phyloP scores from a whole-genome alignment of 2,329 filamentous ascomycete genomes.

The Colletotrichum falcatum region DNA sequence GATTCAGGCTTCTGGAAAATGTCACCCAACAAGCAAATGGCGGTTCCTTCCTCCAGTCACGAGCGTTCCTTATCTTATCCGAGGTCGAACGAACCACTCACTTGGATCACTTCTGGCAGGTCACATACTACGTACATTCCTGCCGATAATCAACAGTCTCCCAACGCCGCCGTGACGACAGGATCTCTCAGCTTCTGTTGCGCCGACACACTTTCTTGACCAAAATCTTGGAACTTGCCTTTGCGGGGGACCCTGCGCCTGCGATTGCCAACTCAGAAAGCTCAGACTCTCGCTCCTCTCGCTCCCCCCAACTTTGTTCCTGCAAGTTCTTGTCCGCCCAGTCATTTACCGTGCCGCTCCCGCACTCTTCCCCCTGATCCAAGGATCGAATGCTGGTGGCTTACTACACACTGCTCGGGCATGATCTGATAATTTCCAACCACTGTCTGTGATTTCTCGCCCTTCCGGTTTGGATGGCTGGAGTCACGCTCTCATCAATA shows the following conservation, averaged over 20 bases:
- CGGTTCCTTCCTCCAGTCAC: constrained; percentile 23
- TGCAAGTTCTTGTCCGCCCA: too few relatives aligned
- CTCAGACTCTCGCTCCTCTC: constrained; percentile 1
- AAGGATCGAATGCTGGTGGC: background rate
- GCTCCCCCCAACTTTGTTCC: background rate
- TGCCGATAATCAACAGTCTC: background rate
- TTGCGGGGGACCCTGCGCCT: constrained; percentile 3
- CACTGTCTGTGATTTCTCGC: too few relatives aligned
- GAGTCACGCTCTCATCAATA: too few relatives aligned
- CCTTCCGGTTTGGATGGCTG: too few relatives aligned
- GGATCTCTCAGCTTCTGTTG: background rate
- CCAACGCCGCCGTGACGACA: background rate
- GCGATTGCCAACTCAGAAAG: constrained; percentile 1
- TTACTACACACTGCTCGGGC: constrained; percentile 25
- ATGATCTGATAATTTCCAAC: too few relatives aligned
- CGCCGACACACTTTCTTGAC: constrained; percentile 2
- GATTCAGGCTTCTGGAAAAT: constrained; percentile 3
- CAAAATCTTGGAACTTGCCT: constrained; percentile 17
- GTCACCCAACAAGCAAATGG: constrained; percentile 1
- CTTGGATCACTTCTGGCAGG: background rate
- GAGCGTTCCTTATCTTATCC: constrained; percentile 17
- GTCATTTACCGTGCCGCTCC: too few relatives aligned
- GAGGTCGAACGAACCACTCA: constrained; percentile 13
- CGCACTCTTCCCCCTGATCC: too few relatives aligned
- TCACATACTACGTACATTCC: too few relatives aligned